Base-by-base conservation (phyloP, 164 flowering plant genomes). In the Macadamia integrifolia region DNA sequence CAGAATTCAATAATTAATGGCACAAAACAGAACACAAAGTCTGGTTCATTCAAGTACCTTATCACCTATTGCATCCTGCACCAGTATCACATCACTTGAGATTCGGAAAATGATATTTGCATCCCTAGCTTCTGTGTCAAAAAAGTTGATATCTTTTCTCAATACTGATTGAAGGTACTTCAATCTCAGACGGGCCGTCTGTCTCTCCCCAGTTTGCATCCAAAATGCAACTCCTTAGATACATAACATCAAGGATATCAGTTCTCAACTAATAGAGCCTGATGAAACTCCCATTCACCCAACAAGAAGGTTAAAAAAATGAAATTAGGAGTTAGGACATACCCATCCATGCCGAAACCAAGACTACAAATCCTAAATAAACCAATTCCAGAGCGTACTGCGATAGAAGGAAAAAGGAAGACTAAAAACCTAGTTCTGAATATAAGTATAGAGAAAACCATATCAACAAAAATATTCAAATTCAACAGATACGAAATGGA, bases 1-100 rank as follows among this genome's bases (percentile, higher is more conserved):
- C 18, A 32, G 60, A 42, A 18, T 9, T 52, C 11, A 48, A 6
- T 44, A 8, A 28, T 14, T 44, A 8, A 28, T 14, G 7, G 11
- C 1, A 28, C 40, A 23, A 0, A 60, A 10, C 63, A 2, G 40
- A 35, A 35, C 40, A 35, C 40, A 35, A 5, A 35, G 50, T 11
- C 13, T 46, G 8, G 12, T 53, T 9, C 8, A 11, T 30, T 44
- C 35, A 15, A 44, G 2, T 80, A 89, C 95, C 92, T 89, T 89
- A 66, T 89, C 92, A 56, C 95, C 86, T 62, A 89, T 87, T 58
- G 92, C 92, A 80, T 87, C 96, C 71, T 89, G 92, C 53, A 89
- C 89, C 11, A 87, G 77, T 43, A 89, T 77, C 31, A 87, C 87
- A 76, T 87, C 96, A 66, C 87, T 87, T 40, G 90, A 85, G 62